Evolutionary conservation across 106 monocot genomes (phyloP), one percentile per base, ranked within the genome.

Genomic region (Chionographis japonica): DNA sequence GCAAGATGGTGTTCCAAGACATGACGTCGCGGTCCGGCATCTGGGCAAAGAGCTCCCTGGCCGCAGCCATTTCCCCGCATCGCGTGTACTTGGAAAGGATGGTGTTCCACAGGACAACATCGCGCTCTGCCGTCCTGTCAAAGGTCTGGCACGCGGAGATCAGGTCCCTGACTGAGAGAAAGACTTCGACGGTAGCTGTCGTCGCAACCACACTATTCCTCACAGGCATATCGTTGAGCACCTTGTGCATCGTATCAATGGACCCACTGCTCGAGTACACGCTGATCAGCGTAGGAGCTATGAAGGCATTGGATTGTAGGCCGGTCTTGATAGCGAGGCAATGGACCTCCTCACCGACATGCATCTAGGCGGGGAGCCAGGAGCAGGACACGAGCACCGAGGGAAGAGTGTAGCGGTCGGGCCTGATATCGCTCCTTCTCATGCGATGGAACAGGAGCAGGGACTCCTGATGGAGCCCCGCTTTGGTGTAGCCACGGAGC

Each of bases 1-100:
- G 75, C 52, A 90, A 71, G 27, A 91, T 50, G 3, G 84, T 81
- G 65, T 86, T 91, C 86, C 86, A 91, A 58, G 75, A 62, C 67
- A 79, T 79, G 50, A 77, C 18, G 50, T 91, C 84, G 35, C 65
- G 60, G n/a, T 71, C 54, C 0, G 78, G 78, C 86, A 90, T 84
- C n/a, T 36, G 8, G 12, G 40, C 80, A 66, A 90, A 86, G 37
- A 90, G 72, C 36, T 68, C 67, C 19, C 18, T 5, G 0, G 90
- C 84, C 3, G 68, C 37, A 12, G 11, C 52, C 68, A 90, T 66
- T 36, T 84, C 68, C 68, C 90, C 83, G 3, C 14, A 10, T 14
- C 63, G 54, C 1, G 71, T 52, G 54, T 81, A 84, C 19, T 83
- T 83, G 2, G 64, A 80, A 4, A 90, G 60, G 78, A 86, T 78